Conservation (phyloP, 2,329 filamentous ascomycete species). For the Reticulascus tulasneorum region DNA sequence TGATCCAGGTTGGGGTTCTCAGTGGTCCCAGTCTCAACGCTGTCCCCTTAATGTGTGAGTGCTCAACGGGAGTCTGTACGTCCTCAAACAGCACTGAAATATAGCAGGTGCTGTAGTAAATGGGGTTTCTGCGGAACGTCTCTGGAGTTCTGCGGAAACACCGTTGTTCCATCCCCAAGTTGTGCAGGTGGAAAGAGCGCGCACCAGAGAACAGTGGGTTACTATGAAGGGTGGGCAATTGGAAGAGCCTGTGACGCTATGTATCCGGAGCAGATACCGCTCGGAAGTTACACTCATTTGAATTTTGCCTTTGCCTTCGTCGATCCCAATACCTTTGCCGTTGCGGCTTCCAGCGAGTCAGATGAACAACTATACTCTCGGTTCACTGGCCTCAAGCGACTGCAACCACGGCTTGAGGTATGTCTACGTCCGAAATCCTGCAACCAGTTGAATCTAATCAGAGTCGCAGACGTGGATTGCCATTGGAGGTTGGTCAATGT, state of each 20-base stretch:
- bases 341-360: conserved; percentile 8
- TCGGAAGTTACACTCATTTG: conserved; percentile 25
- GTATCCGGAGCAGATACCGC: conserved; percentile 20
- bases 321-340: conserved; percentile 23
- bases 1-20: conserved; percentile 25
- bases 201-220: conserved; percentile 22
- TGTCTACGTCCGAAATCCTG: too few relatives aligned
- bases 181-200: conserved; percentile 1
- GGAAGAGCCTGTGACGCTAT: conserved; percentile 6
- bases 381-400: conserved; percentile 26
- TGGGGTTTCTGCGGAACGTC: conserved; percentile 26
- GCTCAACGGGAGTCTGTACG: too few relatives aligned
- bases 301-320: conserved; percentile 31
- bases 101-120: conserved; percentile 30
- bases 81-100: too few relatives aligned
- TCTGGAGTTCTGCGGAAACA: conserved; percentile 11
- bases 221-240: conserved; percentile 20
- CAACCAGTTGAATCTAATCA: too few relatives aligned
- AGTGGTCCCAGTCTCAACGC: conserved; percentile 11
- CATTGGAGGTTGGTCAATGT: conserved; percentile 37
- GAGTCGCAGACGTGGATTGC: conserved; percentile 32
- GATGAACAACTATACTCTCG: conserved; percentile 20
- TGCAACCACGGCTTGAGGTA: conserved; percentile 25
- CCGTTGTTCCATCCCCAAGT: background rate
- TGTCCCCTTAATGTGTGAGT: conserved; percentile 33